These are phyloP conservation scores for Theobroma cacao DNA, from an alignment of 345 rosid genomes.

Conservation along the genomic window DNA sequence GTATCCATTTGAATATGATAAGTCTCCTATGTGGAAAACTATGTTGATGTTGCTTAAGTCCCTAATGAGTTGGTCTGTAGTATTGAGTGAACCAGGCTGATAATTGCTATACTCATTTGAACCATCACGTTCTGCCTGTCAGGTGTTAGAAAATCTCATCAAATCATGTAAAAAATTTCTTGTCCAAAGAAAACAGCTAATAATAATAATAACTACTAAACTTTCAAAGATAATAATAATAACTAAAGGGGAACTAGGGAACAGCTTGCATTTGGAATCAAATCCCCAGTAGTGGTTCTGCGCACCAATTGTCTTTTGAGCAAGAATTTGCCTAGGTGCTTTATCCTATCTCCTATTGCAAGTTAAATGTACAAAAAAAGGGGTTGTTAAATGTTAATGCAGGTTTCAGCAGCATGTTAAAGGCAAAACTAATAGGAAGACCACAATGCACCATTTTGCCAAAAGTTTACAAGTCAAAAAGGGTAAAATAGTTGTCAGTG, in stretches of 20 bases:
- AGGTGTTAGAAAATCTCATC: conserved; percentile 6
- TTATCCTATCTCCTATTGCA: neutral
- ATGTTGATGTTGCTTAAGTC: conserved; percentile 62
- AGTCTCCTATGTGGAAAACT: conserved; percentile 76
- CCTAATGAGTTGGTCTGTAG: conserved; percentile 67
- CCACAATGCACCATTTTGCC: neutral
- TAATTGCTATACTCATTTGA: conserved; percentile 70
- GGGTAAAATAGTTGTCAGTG: neutral
- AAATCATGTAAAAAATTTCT: neutral
- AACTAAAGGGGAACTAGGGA: neutral
- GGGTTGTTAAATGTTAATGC: neutral
- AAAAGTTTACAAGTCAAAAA: neutral
- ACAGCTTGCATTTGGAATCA: neutral
- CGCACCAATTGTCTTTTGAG: neutral
- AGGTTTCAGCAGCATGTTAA: neutral
- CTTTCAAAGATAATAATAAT: too few relatives aligned
- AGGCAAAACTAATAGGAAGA: neutral
- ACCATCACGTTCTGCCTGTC: conserved; percentile 79
- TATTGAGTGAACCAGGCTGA: conserved; percentile 72
- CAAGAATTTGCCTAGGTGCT: neutral
- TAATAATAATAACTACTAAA: neutral
- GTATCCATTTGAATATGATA: conserved; percentile 70
- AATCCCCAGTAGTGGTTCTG: neutral
- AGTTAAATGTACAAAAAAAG: neutral
- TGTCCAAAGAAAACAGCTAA: neutral